A percentile compares a stretch with the other conserved stretches of the same genome.
phyloP scores from a whole-genome alignment of 352 stramenopile genomes.

The Phytophthora chlamydospora region DNA sequence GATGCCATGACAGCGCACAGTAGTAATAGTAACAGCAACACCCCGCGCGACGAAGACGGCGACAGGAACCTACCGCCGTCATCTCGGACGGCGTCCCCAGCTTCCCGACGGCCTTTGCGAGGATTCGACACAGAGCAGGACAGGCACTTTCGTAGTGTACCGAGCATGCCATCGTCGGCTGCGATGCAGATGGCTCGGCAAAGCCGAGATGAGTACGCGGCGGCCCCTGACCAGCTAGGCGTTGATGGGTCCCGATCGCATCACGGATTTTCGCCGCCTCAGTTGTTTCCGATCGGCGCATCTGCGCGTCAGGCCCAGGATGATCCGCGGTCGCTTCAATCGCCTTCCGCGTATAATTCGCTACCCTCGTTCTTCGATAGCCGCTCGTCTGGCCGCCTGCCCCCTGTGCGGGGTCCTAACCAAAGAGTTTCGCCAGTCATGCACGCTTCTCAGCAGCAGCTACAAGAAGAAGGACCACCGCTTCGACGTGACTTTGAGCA shows the following conservation, averaged over 20 bases:
- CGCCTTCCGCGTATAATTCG: conserved; percentile 15
- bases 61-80: conserved; percentile 24
- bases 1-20: conserved; percentile 12
- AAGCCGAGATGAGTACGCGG: conserved; percentile 25
- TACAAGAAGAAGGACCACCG: conserved; percentile 17
- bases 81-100: conserved; percentile 25
- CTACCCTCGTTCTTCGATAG: conserved; percentile 26
- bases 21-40: conserved; percentile 37
- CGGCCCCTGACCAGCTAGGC: conserved; percentile 15
- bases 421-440: conserved; percentile 27
- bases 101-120: conserved; percentile 23
- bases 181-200: conserved; percentile 25
- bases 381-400: conserved; percentile 16
- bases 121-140: conserved; percentile 39
- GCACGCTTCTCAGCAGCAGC: conserved; percentile 26
- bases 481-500: conserved; percentile 30
- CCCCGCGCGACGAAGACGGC: conserved; percentile 15
- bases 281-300: conserved; percentile 26
- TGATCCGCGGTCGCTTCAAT: conserved; percentile 21
- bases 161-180: conserved; percentile 19
- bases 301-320: conserved; percentile 22
- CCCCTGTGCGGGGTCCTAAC: conserved; percentile 5
- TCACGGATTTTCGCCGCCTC: conserved; percentile 29
- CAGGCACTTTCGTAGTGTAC: conserved; percentile 31
- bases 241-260: conserved; percentile 19